These are phyloP conservation scores for Rhizoclosmatium sp. DNA, from an alignment of 192 early-diverging fungal genomes.

Conservation along the genomic window DNA sequence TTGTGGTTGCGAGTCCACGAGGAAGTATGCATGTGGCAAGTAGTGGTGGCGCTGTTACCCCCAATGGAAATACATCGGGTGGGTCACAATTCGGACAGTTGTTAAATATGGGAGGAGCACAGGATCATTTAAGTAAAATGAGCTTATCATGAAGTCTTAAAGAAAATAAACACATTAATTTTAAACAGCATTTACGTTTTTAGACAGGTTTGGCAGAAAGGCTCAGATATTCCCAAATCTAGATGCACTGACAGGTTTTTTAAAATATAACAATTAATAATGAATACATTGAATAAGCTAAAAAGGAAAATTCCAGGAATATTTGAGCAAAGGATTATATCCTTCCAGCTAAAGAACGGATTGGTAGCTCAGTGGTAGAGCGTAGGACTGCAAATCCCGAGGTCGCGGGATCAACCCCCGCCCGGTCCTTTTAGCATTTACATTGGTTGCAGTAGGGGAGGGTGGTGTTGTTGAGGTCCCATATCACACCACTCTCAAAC, in stretches of 20 bases:
- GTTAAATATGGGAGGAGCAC: conserved; percentile 52
- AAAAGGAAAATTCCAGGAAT: not conserved
- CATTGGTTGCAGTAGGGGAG: too few relatives aligned
- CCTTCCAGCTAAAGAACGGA: too few relatives aligned
- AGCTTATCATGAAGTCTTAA: conserved; percentile 25
- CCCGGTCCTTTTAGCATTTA: too few relatives aligned
- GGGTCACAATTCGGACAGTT: conserved; percentile 36
- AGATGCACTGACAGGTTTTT: not conserved
- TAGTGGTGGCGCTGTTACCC: not conserved
- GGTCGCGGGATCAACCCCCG: too few relatives aligned
- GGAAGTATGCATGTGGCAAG: not conserved
- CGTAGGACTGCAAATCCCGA: too few relatives aligned
- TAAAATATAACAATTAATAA: not conserved
- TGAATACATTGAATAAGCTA: not conserved
- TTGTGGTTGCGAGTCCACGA: conserved; percentile 27
- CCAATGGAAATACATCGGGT: not conserved
- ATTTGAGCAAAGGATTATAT: not conserved
- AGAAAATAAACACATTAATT: too few relatives aligned
- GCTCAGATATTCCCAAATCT: not conserved
- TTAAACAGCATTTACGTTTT: not conserved
- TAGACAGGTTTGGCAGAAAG: not conserved
- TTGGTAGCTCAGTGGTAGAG: too few relatives aligned
- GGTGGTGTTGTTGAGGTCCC: too few relatives aligned
- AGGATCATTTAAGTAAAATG: conserved; percentile 51
- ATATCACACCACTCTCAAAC: too few relatives aligned